A percentile compares a stretch with the other conserved stretches of the same genome.
Conservation (phyloP, 2,329 filamentous ascomycete genomes). For the Fusarium nelsonii region DNA sequence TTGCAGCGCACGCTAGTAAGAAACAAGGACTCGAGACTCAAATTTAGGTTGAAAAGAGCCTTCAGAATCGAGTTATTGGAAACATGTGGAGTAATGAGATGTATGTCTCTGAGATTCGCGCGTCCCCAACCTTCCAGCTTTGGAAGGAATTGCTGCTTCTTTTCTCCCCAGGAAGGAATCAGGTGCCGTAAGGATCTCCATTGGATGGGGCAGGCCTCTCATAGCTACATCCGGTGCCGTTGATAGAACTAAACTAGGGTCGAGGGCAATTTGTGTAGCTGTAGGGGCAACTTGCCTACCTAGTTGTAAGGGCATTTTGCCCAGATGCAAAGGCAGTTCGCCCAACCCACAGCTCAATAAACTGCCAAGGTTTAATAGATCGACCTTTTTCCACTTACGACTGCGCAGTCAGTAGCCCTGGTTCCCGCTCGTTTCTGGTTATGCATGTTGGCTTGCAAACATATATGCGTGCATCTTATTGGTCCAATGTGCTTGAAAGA, state of each 20-base stretch:
- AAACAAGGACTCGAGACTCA: background rate
- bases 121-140: background rate
- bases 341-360: too few relatives aligned
- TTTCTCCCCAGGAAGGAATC: background rate
- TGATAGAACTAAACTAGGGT: background rate
- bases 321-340: background rate
- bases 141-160: background rate
- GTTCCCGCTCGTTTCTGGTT: background rate
- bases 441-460: conserved; percentile 24
- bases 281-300: too few relatives aligned
- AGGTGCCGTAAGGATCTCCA: background rate
- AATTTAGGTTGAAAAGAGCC: background rate
- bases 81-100: background rate
- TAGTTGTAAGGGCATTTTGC: too few relatives aligned
- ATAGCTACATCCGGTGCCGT: background rate
- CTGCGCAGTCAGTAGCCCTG: background rate
- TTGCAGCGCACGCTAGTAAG: background rate
- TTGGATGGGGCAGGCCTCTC: too few relatives aligned
- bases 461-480: background rate
- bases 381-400: background rate
- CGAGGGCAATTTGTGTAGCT: background rate
- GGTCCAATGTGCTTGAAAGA: background rate
- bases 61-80: too few relatives aligned
- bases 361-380: background rate
- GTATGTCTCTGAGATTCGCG: background rate